These are phyloP conservation scores for Sabuloglossum arenarium DNA, from an alignment of 495 filamentous ascomycete genomes.

Conservation along the genomic window DNA sequence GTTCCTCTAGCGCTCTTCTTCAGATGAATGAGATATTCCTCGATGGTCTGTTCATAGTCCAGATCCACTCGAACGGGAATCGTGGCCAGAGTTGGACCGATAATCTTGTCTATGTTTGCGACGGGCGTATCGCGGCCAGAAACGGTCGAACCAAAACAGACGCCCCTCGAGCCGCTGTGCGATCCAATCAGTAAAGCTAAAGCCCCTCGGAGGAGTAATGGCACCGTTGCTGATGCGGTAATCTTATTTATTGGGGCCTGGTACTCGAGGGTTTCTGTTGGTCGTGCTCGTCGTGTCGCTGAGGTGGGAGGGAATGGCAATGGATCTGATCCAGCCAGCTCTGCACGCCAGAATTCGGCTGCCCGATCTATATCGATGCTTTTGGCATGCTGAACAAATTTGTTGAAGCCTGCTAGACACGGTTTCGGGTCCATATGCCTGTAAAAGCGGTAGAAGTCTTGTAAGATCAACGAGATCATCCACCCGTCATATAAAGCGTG, in stretches of 20 bases:
- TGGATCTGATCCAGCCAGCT: no score
- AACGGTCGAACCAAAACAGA: slow-evolving; percentile 27
- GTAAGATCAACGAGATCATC: slow-evolving; percentile 7
- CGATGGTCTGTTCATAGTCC: slow-evolving; percentile 16
- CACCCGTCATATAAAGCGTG: slow-evolving; percentile 18
- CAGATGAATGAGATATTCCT: slow-evolving; percentile 22
- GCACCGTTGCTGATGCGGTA: no score
- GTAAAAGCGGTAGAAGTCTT: no score
- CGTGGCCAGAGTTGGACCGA: slow-evolving; percentile 32
- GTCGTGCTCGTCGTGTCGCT: no score
- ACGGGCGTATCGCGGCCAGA: slow-evolving; percentile 32
- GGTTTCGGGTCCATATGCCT: no score
- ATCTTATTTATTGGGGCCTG: no score
- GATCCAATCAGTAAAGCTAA: slow-evolving; percentile 29
- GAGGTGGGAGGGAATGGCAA: no score
- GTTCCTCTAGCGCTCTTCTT: slow-evolving; percentile 24
- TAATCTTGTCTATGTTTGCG: slow-evolving; percentile 26
- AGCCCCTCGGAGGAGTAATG: slow-evolving; percentile 18
- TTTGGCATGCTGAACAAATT: no score
- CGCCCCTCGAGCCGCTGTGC: slow-evolving; percentile 25
- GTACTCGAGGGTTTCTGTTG: no score
- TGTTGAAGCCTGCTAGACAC: no score
- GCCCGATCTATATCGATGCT: no score
- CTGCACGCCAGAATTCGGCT: no score
- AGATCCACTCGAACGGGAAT: slow-evolving; percentile 17